Percentiles rank a stretch among this genome's conserved stretches.
phyloP scores from a whole-genome alignment of 179 eudicot species.

The Beta macrorhiza region DNA sequence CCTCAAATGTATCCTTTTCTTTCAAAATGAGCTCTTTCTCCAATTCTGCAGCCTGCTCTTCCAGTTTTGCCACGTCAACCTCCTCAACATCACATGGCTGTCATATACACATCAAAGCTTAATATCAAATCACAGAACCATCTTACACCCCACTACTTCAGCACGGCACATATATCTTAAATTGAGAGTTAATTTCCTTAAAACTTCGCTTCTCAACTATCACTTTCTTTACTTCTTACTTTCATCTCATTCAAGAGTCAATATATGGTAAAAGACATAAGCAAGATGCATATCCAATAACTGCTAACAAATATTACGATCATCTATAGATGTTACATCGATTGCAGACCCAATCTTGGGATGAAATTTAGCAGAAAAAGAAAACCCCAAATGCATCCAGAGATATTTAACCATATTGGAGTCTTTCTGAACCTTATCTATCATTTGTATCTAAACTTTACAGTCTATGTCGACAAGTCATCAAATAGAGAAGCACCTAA shows the following conservation, averaged over 20 bases:
- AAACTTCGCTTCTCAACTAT: no score
- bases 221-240: no score
- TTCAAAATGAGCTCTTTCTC: constrained; percentile 70
- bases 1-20: constrained; percentile 82
- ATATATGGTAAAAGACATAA: no score
- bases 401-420: background rate
- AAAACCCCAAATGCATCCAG: background rate
- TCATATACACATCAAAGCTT: background rate
- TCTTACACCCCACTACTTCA: background rate
- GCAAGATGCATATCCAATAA: no score
- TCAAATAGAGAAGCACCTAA: background rate
- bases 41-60: constrained; percentile 72
- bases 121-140: background rate
- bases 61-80: constrained; percentile 50
- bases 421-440: background rate
- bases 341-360: background rate
- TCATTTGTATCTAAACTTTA: background rate
- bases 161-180: background rate
- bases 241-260: no score
- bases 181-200: no score
- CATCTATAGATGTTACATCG: background rate
- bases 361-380: background rate
- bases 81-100: constrained; percentile 30
- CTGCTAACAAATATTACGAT: background rate
- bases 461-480: background rate